Percentiles rank a stretch among this genome's conserved stretches.
phyloP scores from a whole-genome alignment of 148 eudicot genomes.

The Fagopyrum homotropicum region DNA sequence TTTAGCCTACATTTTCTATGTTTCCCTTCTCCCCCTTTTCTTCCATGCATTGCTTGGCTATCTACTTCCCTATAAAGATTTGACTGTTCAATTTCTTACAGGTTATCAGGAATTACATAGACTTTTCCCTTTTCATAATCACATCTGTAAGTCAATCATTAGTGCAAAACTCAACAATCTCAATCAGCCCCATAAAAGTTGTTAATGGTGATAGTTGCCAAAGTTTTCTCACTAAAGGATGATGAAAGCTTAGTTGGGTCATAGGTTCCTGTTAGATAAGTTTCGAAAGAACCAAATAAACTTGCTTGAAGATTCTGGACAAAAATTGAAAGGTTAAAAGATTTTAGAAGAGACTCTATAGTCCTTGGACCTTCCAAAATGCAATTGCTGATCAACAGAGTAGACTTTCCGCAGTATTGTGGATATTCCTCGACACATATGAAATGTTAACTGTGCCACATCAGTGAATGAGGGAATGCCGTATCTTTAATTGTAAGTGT shows the following conservation, averaged over 20 bases:
- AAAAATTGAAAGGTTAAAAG: neutral
- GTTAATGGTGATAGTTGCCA: neutral
- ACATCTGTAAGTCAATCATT: neutral
- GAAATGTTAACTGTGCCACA: neutral
- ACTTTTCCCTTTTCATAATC: slow-evolving; percentile 6
- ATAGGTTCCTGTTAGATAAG: slow-evolving; percentile 2
- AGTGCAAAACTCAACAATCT: neutral
- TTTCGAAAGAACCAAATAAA: neutral
- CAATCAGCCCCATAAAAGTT: slow-evolving; percentile 1
- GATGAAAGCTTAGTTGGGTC: neutral
- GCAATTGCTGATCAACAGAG: neutral
- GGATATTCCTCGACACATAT: neutral
- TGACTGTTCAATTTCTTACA: neutral
- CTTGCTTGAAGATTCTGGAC: neutral
- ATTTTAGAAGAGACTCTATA: neutral
- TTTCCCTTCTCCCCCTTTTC: neutral
- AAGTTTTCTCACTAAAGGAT: neutral
- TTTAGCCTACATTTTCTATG: neutral
- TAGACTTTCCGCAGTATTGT: neutral
- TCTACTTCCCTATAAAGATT: neutral
- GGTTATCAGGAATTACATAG: neutral
- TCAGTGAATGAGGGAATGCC: neutral
- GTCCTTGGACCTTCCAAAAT: neutral
- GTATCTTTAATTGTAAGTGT: neutral
- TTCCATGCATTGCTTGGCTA: neutral